A percentile compares a stretch with the other conserved stretches of the same genome.
phyloP scores from a whole-genome alignment of 805 yeast genomes.

The Cyberlindnera nakhonratchasimensis region DNA sequence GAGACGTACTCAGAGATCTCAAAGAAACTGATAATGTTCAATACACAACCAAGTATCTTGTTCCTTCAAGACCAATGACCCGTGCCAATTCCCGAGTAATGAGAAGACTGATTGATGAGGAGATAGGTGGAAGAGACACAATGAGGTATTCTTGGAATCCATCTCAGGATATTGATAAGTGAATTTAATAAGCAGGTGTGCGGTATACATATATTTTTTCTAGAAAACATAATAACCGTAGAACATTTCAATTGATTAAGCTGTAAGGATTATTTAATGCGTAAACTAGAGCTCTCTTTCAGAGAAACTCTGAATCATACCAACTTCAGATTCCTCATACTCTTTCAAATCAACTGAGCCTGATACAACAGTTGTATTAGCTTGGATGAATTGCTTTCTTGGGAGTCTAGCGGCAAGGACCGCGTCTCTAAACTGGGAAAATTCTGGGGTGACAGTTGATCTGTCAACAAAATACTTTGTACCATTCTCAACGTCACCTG shows the following conservation, averaged over 20 bases:
- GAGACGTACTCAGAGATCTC: background rate
- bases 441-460: slow-evolving; percentile 63
- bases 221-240: too few relatives aligned
- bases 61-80: slow-evolving; percentile 10
- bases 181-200: background rate
- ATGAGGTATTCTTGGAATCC: background rate
- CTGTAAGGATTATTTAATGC: too few relatives aligned
- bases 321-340: slow-evolving; percentile 68
- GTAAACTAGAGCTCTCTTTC: slow-evolving; percentile 46
- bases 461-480: slow-evolving; percentile 58
- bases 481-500: slow-evolving; percentile 70
- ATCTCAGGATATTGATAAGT: background rate
- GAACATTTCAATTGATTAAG: too few relatives aligned
- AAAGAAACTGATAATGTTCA: slow-evolving; percentile 2
- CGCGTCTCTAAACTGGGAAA: slow-evolving; percentile 61
- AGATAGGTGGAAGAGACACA: background rate
- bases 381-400: slow-evolving; percentile 80
- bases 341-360: slow-evolving; percentile 55
- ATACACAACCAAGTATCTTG: background rate
- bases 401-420: slow-evolving; percentile 75
- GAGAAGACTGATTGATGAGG: slow-evolving; percentile 7
- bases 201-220: too few relatives aligned
- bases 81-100: slow-evolving; percentile 3
- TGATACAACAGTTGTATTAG: slow-evolving; percentile 54
- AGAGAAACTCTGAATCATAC: slow-evolving; percentile 74